A percentile compares a stretch with the other conserved stretches of the same genome.
Conservation (phyloP, 164 flowering plant species). For the Saururus chinensis region DNA sequence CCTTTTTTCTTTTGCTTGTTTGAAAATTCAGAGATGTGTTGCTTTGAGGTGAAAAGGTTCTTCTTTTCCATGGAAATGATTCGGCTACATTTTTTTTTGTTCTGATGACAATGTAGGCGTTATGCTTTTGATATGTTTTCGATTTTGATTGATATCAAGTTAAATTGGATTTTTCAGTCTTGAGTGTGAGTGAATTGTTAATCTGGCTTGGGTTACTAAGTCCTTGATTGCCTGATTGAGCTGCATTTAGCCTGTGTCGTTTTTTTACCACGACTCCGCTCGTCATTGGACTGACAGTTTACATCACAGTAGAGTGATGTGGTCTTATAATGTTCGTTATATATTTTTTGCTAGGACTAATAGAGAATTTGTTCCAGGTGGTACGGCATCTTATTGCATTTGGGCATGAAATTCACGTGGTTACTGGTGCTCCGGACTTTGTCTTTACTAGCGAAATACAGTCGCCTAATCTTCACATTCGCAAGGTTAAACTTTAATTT, state of each 20-base stretch:
- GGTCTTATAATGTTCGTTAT: background rate
- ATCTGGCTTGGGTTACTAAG: background rate
- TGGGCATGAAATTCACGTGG: conserved; percentile 3
- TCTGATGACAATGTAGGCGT: no score
- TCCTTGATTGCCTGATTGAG: background rate
- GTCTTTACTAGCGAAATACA: background rate
- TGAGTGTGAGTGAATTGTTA: no score
- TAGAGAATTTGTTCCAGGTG: background rate
- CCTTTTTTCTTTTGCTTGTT: background rate
- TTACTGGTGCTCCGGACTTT: conserved; percentile 1
- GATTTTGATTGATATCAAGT: no score
- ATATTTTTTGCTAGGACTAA: background rate
- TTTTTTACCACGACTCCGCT: no score
- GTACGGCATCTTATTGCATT: conserved; percentile 1
- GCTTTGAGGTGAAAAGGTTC: no score
- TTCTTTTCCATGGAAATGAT: no score
- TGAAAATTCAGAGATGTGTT: background rate
- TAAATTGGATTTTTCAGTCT: no score
- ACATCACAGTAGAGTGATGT: background rate
- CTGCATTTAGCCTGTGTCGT: background rate
- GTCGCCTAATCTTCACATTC: conserved; percentile 2
- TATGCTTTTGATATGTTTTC: background rate
- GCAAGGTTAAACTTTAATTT: background rate
- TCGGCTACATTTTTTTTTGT: no score
- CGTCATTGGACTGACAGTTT: background rate